A percentile compares a stretch with the other conserved stretches of the same genome.
phyloP scores from a whole-genome alignment of 2,329 filamentous ascomycete species.

The Cryphonectria nitschkei region DNA sequence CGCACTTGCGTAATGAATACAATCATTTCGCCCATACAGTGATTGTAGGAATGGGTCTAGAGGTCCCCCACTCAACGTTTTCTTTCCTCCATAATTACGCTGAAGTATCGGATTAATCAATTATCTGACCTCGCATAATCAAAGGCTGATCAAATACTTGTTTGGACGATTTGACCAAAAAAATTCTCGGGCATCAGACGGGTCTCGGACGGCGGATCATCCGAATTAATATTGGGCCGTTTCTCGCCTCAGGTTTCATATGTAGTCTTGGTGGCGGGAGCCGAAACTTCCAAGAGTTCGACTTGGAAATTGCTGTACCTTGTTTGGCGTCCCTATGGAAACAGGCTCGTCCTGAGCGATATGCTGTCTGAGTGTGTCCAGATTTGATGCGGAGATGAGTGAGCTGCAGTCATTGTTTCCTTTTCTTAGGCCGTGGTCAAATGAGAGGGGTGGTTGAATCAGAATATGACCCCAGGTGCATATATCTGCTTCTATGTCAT shows the following conservation, averaged over 20 bases:
- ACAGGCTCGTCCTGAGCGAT: neutral
- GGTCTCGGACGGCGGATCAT: slow-evolving; percentile 24
- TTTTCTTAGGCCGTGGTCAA: neutral
- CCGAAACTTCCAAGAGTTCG: neutral
- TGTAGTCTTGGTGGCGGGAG: neutral
- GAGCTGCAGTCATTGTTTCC: neutral
- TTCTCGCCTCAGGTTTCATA: slow-evolving; percentile 13
- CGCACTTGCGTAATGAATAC: neutral
- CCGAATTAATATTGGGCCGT: slow-evolving; percentile 19
- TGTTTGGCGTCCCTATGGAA: too few relatives aligned
- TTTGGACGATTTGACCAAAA: neutral
- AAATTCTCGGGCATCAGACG: neutral
- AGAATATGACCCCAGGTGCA: neutral
- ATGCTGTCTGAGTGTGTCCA: neutral
- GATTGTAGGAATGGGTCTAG: neutral
- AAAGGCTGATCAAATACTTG: neutral
- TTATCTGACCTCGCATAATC: neutral
- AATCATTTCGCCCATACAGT: neutral
- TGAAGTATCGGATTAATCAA: neutral
- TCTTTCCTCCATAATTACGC: neutral
- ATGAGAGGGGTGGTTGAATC: neutral
- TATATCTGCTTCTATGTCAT: neutral
- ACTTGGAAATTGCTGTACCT: neutral
- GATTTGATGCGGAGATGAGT: neutral
- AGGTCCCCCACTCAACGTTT: neutral